A percentile compares a stretch with the other conserved stretches of the same genome.
Conservation (phyloP, 768 basidiomycete genomes). For the Rhodotorula graminis region DNA sequence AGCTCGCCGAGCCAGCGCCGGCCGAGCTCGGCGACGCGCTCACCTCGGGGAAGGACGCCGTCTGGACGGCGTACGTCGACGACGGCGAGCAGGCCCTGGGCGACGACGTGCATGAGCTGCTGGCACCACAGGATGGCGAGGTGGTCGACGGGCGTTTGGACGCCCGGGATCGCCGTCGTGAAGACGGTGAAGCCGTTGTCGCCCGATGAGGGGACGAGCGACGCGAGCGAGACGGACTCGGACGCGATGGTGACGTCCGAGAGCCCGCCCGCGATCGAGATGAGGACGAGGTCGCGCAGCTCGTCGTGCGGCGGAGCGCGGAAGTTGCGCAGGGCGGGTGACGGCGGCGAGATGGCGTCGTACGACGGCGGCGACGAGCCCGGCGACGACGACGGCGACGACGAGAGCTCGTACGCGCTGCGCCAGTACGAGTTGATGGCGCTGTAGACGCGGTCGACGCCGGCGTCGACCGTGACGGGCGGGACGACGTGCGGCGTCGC, state of each 20-base stretch:
- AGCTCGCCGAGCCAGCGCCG: conserved; percentile 11
- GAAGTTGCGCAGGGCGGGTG: background rate
- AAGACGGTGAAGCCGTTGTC: conserved; percentile 57
- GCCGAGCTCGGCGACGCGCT: conserved; percentile 9
- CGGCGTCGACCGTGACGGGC: conserved; percentile 77
- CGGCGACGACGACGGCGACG: background rate
- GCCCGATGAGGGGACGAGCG: conserved; percentile 53
- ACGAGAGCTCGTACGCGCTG: conserved; percentile 54
- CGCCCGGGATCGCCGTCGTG: conserved; percentile 79
- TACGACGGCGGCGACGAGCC: no score
- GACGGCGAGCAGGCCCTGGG: conserved; percentile 29
- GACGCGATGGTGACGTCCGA: conserved; percentile 88
- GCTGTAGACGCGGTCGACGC: conserved; percentile 69
- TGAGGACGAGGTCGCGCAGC: conserved; percentile 45
- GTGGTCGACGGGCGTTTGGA: conserved; percentile 93
- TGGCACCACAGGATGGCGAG: conserved; percentile 98
- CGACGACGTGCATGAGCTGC: conserved; percentile 66
- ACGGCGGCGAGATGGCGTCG: background rate
- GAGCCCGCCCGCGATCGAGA: conserved; percentile 86
- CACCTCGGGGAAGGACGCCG: conserved; percentile 5
- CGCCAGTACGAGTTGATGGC: conserved; percentile 47
- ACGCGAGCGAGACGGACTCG: conserved; percentile 69
- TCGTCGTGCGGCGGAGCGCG: background rate
- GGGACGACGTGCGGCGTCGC: conserved; percentile 85
- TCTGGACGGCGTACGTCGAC: conserved; percentile 18